These are phyloP conservation scores for Puccinellia tenuiflora DNA, from an alignment of 176 grass and related monocot species.

Conservation along the genomic window DNA sequence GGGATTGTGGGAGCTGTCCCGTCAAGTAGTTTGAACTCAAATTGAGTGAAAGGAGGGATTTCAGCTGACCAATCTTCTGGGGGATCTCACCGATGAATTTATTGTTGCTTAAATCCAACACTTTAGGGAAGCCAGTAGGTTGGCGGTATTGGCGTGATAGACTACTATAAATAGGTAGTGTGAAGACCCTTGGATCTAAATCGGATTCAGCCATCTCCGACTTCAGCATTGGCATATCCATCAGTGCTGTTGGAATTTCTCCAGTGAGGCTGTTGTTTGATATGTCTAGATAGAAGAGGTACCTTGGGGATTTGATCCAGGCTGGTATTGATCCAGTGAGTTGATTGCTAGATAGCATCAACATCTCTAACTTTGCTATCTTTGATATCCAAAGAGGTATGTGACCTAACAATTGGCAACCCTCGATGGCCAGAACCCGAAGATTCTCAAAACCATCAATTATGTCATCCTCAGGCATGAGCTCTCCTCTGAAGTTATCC, in stretches of 20 bases:
- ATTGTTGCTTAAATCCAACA: background rate
- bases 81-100: constrained; percentile 4
- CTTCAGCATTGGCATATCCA: background rate
- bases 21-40: background rate
- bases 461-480: background rate
- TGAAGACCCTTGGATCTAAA: background rate
- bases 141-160: background rate
- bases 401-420: background rate
- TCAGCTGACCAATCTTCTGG: background rate
- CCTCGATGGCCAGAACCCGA: background rate
- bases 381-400: constrained; percentile 37
- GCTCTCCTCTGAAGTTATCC: background rate
- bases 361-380: background rate
- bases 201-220: background rate
- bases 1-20: background rate
- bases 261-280: constrained; percentile 21
- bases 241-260: constrained; percentile 6
- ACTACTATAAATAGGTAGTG: background rate
- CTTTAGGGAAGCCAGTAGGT: background rate
- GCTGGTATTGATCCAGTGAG: constrained; percentile 22
- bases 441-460: constrained; percentile 4
- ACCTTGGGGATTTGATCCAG: constrained; percentile 2
- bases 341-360: constrained; percentile 1
- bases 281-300: constrained; percentile 16
- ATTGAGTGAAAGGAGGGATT: background rate